Percentiles rank a stretch among this genome's conserved stretches.
Conservation (phyloP, 345 rosid species). For the Populus simonii region DNA sequence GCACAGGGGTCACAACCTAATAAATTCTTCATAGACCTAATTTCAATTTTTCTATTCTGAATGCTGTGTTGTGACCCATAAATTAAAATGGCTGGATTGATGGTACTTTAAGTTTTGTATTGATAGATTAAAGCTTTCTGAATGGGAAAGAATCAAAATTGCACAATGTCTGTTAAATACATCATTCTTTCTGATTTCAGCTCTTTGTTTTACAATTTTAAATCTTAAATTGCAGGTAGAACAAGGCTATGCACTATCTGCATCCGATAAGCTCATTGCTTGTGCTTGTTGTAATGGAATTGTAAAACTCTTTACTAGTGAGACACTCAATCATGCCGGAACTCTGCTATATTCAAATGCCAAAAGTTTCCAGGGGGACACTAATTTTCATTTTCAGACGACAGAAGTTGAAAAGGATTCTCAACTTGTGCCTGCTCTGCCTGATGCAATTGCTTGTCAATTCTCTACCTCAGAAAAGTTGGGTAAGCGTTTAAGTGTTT, state of each 20-base stretch:
- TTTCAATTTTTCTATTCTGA: background rate
- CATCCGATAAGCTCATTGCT: conserved; percentile 61
- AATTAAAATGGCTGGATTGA: background rate
- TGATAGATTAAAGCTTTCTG: background rate
- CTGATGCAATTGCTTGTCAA: conserved; percentile 86
- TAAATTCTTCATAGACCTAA: background rate
- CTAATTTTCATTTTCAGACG: conserved; percentile 10
- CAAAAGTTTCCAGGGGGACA: conserved; percentile 32
- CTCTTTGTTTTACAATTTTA: conserved; percentile 2
- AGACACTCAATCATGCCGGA: conserved; percentile 45
- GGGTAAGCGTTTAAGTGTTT: conserved; percentile 38
- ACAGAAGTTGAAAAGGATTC: conserved; percentile 24
- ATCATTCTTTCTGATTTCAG: background rate
- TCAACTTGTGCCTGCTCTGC: conserved; percentile 29
- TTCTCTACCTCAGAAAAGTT: conserved; percentile 59
- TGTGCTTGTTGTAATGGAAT: conserved; percentile 75
- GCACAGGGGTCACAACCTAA: background rate
- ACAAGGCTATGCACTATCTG: conserved; percentile 65
- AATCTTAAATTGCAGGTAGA: conserved; percentile 55
- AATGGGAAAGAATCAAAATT: background rate
- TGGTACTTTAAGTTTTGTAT: background rate
- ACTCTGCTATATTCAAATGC: conserved; percentile 48
- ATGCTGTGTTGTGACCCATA: background rate
- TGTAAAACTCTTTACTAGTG: conserved; percentile 47
- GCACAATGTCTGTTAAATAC: conserved; percentile 2